A percentile compares a stretch with the other conserved stretches of the same genome.
phyloP scores from a whole-genome alignment of 1,284 basidiomycete species.

The Apiotrichum brassicae region DNA sequence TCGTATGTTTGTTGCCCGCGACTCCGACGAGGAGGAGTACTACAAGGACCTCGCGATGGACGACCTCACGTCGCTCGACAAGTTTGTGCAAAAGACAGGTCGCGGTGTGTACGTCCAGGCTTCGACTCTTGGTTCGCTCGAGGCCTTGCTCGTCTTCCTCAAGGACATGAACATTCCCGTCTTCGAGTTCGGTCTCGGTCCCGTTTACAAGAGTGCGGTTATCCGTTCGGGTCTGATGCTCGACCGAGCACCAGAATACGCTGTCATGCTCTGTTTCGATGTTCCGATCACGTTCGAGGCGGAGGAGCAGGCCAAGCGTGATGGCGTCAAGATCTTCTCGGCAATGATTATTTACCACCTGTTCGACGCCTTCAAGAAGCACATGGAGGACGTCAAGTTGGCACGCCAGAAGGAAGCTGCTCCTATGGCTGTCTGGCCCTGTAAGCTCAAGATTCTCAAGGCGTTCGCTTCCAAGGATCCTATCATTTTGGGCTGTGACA shows the following conservation, averaged over 20 bases:
- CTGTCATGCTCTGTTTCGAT: slow-evolving; percentile 95
- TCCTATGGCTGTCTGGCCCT: slow-evolving; percentile 95
- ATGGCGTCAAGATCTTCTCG: slow-evolving; percentile 90
- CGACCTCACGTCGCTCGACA: slow-evolving; percentile 82
- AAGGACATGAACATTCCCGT: slow-evolving; percentile 94
- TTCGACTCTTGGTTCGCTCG: slow-evolving; percentile 93
- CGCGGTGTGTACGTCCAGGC: slow-evolving; percentile 97
- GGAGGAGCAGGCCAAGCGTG: slow-evolving; percentile 82
- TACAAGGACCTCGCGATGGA: slow-evolving; percentile 94
- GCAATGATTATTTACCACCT: slow-evolving; percentile 89
- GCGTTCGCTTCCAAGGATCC: slow-evolving; percentile 95
- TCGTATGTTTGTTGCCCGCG: slow-evolving; percentile 80
- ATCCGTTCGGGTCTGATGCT: slow-evolving; percentile 92
- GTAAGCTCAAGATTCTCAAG: slow-evolving; percentile 83
- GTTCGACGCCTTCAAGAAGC: slow-evolving; percentile 96
- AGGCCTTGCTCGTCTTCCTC: slow-evolving; percentile 94
- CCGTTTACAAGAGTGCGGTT: slow-evolving; percentile 92
- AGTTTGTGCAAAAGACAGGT: slow-evolving; percentile 90
- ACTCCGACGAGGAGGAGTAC: slow-evolving; percentile 94
- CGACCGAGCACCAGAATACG: slow-evolving; percentile 92
- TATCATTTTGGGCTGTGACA: slow-evolving; percentile 95
- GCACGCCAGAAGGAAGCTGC: slow-evolving; percentile 89
- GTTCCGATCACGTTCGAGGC: slow-evolving; percentile 83
- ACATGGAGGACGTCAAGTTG: slow-evolving; percentile 87
- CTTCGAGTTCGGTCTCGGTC: slow-evolving; percentile 95